Evolutionary conservation across 116 monocot species (phyloP), one percentile per base, ranked within the genome.

Genomic region (Zostera marina): DNA sequence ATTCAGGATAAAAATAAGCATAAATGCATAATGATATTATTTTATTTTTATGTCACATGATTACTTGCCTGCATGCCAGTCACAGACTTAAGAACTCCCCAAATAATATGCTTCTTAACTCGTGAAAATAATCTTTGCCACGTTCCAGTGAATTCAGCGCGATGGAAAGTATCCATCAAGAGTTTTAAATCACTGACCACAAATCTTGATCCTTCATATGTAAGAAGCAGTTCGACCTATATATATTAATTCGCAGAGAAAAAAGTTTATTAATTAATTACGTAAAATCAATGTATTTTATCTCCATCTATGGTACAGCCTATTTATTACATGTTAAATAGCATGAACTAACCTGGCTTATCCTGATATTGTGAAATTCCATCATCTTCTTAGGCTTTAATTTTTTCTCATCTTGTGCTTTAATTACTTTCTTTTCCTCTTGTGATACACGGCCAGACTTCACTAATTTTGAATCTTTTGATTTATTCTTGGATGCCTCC

Each of bases 51-150:
- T 32, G 32, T 32, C 5, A 32, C 32, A 32, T 32, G 16, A 15
- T 51, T 15, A 75, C 77, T 76, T 81, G 74, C 92, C 92, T 92
- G 99, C 99, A 99, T 99, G 44, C 99, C 99, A 43, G 99, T 91
- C 11, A 99, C 87, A 10, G 99, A 99, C 74, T 99, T 99, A 39
- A 99, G 67, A 63, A 99, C 99, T 51, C 99, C 91, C 99, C 99
- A 99, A 48, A 99, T 99, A 42, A 99, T 87, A 55, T 99, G 99
- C 53, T 99, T 99, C 75, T 99, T 99, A n/a, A 99, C 99, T 58
- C 83, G 63, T 40, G 99, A 99, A 62, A 99, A 99, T 8, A 99
- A 76, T 61, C 83, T 66, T 65, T 87, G 81, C 99, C 99, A 99
- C 21, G 99, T 91, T 38, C 99, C 99, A 55, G 75, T 91, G 61